Base-by-base conservation (phyloP, 345 rosid genomes). In the Tarenaya hassleriana region DNA sequence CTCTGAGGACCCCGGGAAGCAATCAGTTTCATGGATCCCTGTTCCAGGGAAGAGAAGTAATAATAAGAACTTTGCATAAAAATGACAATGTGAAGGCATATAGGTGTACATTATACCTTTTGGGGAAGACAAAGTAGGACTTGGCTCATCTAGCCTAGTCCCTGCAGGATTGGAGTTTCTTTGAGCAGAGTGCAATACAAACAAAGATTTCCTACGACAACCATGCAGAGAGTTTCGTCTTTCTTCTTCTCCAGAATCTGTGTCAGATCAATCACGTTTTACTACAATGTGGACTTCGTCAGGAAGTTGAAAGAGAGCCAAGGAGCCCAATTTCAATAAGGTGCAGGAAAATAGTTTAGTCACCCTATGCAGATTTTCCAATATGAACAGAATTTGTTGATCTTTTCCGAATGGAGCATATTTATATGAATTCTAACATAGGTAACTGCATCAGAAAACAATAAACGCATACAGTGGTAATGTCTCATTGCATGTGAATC, bases 21-120 rank as follows among this genome's bases (percentile, higher is more conserved):
- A 73, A n/a, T 71, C 74, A 57, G 64, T 68, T 66, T 66, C 77
- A 58, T 49, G 58, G 43, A 46, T 56, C 52, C 73, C 97, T 75
- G 71, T 52, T 60, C 69, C 34, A 66, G 12, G 56, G 46, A 45
- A 47, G 19, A 40, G 29, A 29, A 34, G 34, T 37, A 27, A 27
- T 37, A 27, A 27, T 52, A 29, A 52, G 53, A 2, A 20, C 45
- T 1, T 33, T 40, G 45, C 38, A 53, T 44, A 52, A 52, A 14
- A 48, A 57, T 39, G 50, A 35, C 24, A 41, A 37, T 38, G 38
- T 41, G 34, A 10, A 52, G 37, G 34, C 41, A 40, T 18, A 13
- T 40, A 67, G 43, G 34, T 62, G 60, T 58, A 50, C 45, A 60
- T 29, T 14, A 40, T 81, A 73, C 99, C 94, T 71, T 71, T 62